Evolutionary conservation across 805 yeast genomes (phyloP).

Genomic region (Yarrowia hollandica): DNA sequence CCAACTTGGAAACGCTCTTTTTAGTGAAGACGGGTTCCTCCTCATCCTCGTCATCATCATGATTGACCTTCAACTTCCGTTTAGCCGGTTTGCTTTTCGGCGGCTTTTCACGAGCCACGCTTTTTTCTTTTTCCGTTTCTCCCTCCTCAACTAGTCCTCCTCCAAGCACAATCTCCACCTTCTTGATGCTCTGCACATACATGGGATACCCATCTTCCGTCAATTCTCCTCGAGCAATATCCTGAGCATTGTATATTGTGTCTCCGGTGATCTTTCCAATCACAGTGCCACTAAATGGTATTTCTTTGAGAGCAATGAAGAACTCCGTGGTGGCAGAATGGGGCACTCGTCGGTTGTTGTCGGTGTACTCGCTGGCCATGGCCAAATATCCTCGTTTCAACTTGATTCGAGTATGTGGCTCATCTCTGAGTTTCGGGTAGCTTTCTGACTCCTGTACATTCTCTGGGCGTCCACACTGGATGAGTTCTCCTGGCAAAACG

Average conservation of each 20-base stretch:
- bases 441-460: slow-evolving; percentile 42
- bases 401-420: slow-evolving; percentile 53
- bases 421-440: slow-evolving; percentile 42
- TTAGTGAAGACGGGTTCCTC: slow-evolving; percentile 33
- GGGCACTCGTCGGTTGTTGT: slow-evolving; percentile 31
- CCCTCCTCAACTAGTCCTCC: slow-evolving; percentile 6
- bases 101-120: neutral
- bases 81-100: neutral
- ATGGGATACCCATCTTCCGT: slow-evolving; percentile 16
- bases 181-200: slow-evolving; percentile 1
- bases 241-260: slow-evolving; percentile 53
- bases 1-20: slow-evolving; percentile 27
- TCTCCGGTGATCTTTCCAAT: slow-evolving; percentile 63
- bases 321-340: slow-evolving; percentile 43
- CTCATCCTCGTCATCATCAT: slow-evolving; percentile 42
- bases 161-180: neutral
- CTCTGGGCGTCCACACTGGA: slow-evolving; percentile 42
- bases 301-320: slow-evolving; percentile 51
- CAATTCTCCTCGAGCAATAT: slow-evolving; percentile 47
- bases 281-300: slow-evolving; percentile 46
- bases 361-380: slow-evolving; percentile 45
- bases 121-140: neutral
- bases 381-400: slow-evolving; percentile 60
- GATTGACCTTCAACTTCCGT: neutral
- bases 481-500: slow-evolving; percentile 42